Percentiles rank a stretch among this genome's conserved stretches.
phyloP scores from a whole-genome alignment of 2,329 filamentous ascomycete genomes.

The Botrytis elliptica region DNA sequence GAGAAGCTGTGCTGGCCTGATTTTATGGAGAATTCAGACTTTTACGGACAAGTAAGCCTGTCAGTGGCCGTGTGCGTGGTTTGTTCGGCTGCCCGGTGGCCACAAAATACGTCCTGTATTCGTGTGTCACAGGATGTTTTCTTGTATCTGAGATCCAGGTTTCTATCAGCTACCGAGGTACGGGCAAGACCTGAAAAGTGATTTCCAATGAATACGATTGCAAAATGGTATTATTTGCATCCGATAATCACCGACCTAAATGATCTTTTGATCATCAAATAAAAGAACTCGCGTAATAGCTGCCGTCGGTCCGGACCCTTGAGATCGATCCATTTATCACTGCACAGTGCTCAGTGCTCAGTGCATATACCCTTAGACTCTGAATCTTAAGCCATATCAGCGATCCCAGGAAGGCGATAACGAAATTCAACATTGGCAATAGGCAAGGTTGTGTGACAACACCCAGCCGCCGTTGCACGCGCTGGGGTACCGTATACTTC shows the following conservation, averaged over 20 bases:
- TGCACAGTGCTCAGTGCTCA: slow-evolving; percentile 10
- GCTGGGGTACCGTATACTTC: slow-evolving; percentile 8
- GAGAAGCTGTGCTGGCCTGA: background rate
- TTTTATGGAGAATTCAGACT: background rate
- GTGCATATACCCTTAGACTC: background rate
- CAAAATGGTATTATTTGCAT: background rate
- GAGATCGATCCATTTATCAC: slow-evolving; percentile 8
- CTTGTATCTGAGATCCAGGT: background rate
- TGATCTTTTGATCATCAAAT: slow-evolving; percentile 13
- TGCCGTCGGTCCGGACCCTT: slow-evolving; percentile 7
- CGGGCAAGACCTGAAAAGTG: background rate
- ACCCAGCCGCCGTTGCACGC: slow-evolving; percentile 16
- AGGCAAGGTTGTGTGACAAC: slow-evolving; percentile 16
- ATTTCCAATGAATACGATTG: background rate
- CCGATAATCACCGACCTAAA: background rate
- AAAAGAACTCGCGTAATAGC: background rate
- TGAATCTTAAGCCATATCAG: background rate
- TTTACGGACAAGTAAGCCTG: background rate
- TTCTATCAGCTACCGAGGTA: background rate
- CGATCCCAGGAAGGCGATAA: background rate
- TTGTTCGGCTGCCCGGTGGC: background rate
- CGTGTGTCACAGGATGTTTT: slow-evolving; percentile 6
- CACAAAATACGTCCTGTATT: slow-evolving; percentile 6
- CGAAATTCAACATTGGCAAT: background rate
- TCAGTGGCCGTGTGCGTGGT: background rate